Evolutionary conservation across 495 filamentous ascomycete genomes (phyloP), one percentile per base, ranked within the genome.

Genomic region (Hyaloscypha finlandica): DNA sequence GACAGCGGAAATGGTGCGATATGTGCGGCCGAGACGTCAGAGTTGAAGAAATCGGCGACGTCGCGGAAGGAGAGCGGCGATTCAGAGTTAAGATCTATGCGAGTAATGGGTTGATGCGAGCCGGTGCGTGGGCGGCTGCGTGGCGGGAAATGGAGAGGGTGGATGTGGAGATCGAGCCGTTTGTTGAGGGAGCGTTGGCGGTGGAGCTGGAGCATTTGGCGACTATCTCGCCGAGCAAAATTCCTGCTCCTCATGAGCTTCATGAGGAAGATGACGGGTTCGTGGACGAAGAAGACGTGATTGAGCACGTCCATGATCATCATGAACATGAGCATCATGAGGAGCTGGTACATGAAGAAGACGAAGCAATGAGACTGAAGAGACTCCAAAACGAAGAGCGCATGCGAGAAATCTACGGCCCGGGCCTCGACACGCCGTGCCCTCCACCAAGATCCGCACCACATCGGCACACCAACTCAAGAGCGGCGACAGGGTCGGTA

Each of bases 81-180:
- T 98, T 92, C 85, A 87, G 94, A 59, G 81, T 99, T 68, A 90
- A 91, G 71, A 88, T 98, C 14, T 99, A 92, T 67, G 95, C 95
- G 2, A 91, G 92, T 3, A 99, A 98, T 76, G 95, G 95, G 0
- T 79, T 98, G 61, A 94, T 99, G 92, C 85, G 88, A 52, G 88
- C 92, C 14, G 93, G 92, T 3, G 94, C 95, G 0, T 99, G 95
- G 95, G 88, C 88, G 32, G 92, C 93, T 19, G 93, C 91, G 37
- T 99, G 95, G 95, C 89, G 84, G 63, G 94, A 97, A 74, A 99
- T 99, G 95, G 95, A 99, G 77, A 85, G 94, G 35, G 92, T 98
- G 8, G 95, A 99, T 77, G 90, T 96, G 0, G 95, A 99, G 74
- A 86, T 99, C 68, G 88, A 89, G 64, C 88, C 92, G 14, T 75